Base-by-base conservation (phyloP, 768 basidiomycete species). In the Macrolepiota albuminosa region DNA sequence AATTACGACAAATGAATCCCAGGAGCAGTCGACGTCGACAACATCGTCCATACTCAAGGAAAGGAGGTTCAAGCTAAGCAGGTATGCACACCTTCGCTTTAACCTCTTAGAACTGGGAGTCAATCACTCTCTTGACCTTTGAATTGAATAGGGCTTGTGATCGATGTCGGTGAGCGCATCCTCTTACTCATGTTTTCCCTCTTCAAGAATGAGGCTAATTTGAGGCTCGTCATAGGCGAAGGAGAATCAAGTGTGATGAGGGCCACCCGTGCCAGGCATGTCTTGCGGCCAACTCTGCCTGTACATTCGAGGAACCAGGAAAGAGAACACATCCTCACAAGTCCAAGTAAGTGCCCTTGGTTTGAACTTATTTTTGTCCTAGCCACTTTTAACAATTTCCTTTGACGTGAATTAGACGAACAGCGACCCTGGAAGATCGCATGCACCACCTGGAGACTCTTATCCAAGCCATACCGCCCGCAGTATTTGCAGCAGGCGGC, bases 211-310 rank as follows among this genome's bases (percentile, higher is more conserved):
- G 5, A 59, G 51, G 42, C 51, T 64, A 21, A 65, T 57, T 10
- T 9, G 26, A 43, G 13, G 24, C 21, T 31, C 37, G 49, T 50
- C 63, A 6, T 64, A 93, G 91, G 21, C 88, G 91, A 56, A 79
- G 91, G 66, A 78, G 91, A 67, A 93, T 93, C 70, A 91, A 90
- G 67, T 93, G 91, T 68, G 91, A 93, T 66, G 91, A 93, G 70
- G 91, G 91, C 0, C 90, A 92, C 68, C 91, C 91, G 37, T 93
- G 91, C 71, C 89, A 93, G 73, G 89, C 91, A 13, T 93, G 91
- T 71, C 72, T 92, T n/a, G 86, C 87, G 6, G 88, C 91, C 11
- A 88, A 81, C 67, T 91, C 91, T 2, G 76, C 88, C 8, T 93
- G 91, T 64, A 93, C 91, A 0, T 93, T 93, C 67, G 91, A 93